These are phyloP conservation scores for Miscanthus sacchariflorus DNA, from an alignment of 202 grass and related monocot species.

Conservation along the genomic window DNA sequence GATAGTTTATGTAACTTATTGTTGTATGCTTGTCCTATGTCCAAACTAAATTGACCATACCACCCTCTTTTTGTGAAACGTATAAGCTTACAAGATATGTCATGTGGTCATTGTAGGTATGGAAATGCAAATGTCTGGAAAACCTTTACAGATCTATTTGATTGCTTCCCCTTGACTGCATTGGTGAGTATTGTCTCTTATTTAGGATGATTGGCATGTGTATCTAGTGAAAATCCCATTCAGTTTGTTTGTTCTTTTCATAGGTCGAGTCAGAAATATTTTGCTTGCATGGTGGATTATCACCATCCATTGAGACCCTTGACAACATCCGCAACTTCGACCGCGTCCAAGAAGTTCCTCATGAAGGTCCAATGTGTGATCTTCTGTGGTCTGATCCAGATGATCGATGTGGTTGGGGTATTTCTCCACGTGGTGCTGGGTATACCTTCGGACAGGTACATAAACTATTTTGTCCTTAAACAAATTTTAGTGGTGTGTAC, in stretches of 20 bases:
- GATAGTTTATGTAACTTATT: constrained; percentile 11
- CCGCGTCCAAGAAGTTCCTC: constrained; percentile 97
- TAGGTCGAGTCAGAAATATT: constrained; percentile 99
- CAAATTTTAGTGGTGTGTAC: background rate
- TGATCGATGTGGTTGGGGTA: constrained; percentile 96
- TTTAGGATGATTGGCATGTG: constrained; percentile 23
- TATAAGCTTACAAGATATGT: constrained; percentile 2
- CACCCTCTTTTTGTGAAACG: background rate
- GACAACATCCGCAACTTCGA: constrained; percentile 98
- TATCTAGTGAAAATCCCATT: constrained; percentile 31
- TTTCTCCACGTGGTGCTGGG: constrained; percentile 95
- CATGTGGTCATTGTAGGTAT: constrained; percentile 66
- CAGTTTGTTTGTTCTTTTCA: constrained; percentile 15
- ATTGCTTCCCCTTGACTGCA: constrained; percentile 98
- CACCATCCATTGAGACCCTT: constrained; percentile 94
- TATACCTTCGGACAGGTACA: constrained; percentile 97
- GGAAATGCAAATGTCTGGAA: constrained; percentile 99
- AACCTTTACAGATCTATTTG: constrained; percentile 97
- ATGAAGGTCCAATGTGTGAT: constrained; percentile 99
- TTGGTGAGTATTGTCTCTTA: constrained; percentile 69
- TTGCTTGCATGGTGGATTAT: constrained; percentile 94
- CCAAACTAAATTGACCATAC: constrained; percentile 1
- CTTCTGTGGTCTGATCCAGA: constrained; percentile 98
- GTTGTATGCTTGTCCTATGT: background rate
- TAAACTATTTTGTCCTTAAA: background rate